Conservation (phyloP, 139 green algal species). For the Monoraphidium neglectum region DNA sequence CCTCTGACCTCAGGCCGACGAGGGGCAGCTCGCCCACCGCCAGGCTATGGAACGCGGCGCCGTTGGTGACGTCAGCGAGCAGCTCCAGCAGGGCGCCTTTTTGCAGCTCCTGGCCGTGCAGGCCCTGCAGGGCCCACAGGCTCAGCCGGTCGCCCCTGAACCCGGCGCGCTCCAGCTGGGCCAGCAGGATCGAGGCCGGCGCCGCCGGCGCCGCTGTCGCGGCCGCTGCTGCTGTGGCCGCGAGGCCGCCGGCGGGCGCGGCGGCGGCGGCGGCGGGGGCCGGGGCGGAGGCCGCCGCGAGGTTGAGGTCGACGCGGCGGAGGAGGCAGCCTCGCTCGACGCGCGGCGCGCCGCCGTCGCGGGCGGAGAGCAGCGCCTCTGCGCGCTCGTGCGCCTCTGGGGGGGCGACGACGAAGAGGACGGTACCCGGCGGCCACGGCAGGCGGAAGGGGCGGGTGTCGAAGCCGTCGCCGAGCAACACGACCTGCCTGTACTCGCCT, state of each 20-base stretch:
- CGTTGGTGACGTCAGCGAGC: constrained; percentile 7
- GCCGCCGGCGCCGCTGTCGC: neutral
- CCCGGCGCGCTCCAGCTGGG: constrained; percentile 3
- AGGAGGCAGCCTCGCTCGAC: constrained; percentile 58
- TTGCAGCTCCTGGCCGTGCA: neutral
- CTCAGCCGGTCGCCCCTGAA: neutral
- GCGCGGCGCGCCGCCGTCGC: constrained; percentile 8
- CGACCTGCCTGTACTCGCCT: constrained; percentile 53
- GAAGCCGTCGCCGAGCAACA: constrained; percentile 74
- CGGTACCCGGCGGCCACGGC: constrained; percentile 65
- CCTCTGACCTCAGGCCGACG: neutral
- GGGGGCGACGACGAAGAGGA: constrained; percentile 71
- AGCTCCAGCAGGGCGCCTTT: neutral
- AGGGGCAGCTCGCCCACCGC: neutral
- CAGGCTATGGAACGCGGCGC: neutral
- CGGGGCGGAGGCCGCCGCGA: neutral
- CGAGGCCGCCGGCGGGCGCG: neutral
- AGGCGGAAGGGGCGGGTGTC: constrained; percentile 74
- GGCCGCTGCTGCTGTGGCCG: neutral
- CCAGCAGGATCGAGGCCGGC: too few species aligned
- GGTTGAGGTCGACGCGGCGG: constrained; percentile 42
- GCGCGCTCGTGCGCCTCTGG: constrained; percentile 51
- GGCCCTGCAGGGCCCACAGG: neutral
- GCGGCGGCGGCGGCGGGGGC: neutral
- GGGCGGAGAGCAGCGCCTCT: constrained; percentile 39